These are phyloP conservation scores for Botrytis tulipae DNA, from an alignment of 2,329 filamentous ascomycete species.

Conservation along the genomic window DNA sequence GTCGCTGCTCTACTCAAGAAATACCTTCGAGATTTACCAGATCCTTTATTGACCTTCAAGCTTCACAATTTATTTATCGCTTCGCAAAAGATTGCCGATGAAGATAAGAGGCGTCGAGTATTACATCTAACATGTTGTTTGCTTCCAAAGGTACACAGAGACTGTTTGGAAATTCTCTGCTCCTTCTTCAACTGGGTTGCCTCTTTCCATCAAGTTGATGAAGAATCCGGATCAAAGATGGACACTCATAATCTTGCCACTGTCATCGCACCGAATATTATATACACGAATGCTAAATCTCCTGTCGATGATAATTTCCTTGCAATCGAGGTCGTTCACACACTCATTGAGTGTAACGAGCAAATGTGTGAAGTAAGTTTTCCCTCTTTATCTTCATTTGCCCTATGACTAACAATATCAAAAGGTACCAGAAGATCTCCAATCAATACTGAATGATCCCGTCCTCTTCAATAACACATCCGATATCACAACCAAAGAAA, in stretches of 20 bases:
- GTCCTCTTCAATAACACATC: conserved; percentile 76
- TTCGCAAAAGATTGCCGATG: conserved; percentile 82
- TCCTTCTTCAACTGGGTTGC: conserved; percentile 96
- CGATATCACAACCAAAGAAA: conserved; percentile 95
- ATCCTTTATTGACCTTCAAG: conserved; percentile 93
- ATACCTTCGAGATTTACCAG: conserved; percentile 89
- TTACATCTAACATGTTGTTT: conserved; percentile 90
- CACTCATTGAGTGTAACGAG: conserved; percentile 88
- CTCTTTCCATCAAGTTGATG: conserved; percentile 95
- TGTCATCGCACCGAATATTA: conserved; percentile 93
- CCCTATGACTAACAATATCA: conserved; percentile 31
- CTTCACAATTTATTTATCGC: conserved; percentile 87
- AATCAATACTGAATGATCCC: conserved; percentile 80
- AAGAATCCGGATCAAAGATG: conserved; percentile 98
- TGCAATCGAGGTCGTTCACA: conserved; percentile 89
- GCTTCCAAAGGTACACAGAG: conserved; percentile 85
- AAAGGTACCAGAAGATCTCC: conserved; percentile 89
- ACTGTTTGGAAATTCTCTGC: conserved; percentile 93
- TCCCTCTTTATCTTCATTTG: neutral
- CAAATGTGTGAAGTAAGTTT: conserved; percentile 88
- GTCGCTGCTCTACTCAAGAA: conserved; percentile 92
- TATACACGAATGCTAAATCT: conserved; percentile 68
- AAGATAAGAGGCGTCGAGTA: conserved; percentile 77
- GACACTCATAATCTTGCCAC: conserved; percentile 96
- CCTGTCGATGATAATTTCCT: conserved; percentile 85